Evolutionary conservation across 1,139 yeast species (phyloP).

Genomic region (Geotrichum citri-aurantii): DNA sequence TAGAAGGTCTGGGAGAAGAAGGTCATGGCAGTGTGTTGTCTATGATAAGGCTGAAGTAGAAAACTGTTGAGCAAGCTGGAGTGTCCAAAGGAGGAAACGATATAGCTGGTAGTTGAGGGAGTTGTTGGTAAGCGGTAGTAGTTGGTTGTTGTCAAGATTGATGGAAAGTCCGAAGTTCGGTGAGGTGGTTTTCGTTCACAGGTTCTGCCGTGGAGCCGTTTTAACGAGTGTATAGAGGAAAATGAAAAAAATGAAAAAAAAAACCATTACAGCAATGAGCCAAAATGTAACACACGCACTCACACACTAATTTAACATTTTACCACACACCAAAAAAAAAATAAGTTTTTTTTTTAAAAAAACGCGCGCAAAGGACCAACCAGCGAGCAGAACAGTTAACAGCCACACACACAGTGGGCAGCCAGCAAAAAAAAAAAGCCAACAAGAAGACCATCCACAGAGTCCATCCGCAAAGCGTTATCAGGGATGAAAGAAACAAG

Average conservation of each 20-base stretch:
- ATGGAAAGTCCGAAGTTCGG: slow-evolving; percentile 6
- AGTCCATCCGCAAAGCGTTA: background rate
- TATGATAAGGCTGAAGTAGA: background rate
- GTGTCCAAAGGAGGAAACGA: background rate
- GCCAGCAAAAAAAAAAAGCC: background rate
- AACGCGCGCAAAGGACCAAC: background rate
- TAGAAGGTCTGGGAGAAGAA: slow-evolving; percentile 27
- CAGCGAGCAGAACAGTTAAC: slow-evolving; percentile 36
- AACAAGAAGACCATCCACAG: background rate
- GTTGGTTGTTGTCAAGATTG: background rate
- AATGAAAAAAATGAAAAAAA: background rate
- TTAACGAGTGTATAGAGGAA: background rate
- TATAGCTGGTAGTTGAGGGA: background rate
- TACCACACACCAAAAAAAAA: background rate
- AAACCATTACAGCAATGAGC: background rate
- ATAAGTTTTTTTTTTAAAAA: too few species aligned
- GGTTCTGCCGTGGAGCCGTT: background rate
- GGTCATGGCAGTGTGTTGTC: background rate
- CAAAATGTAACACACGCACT: background rate
- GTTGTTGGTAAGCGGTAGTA: background rate
- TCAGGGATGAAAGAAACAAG: background rate
- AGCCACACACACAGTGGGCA: background rate
- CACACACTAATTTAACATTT: background rate
- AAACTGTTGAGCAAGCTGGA: background rate
- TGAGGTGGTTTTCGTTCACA: background rate